Base-by-base conservation (phyloP, 2,329 filamentous ascomycete species). In the Claviceps sorghi region DNA sequence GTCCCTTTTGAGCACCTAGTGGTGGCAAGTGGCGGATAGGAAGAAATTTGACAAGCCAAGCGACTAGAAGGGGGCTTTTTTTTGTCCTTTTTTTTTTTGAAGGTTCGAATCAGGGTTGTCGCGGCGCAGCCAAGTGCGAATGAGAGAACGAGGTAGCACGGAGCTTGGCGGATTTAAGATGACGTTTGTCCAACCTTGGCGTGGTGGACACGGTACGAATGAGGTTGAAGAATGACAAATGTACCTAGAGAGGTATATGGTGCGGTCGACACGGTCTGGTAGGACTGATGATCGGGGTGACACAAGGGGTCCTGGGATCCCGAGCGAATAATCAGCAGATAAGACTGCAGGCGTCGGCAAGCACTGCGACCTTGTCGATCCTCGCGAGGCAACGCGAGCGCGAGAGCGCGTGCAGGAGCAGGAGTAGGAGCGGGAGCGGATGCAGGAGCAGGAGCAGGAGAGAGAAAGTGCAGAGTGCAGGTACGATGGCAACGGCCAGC, bases 81-180 rank as follows among this genome's bases (percentile, higher is more conserved):
- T 7, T 9, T 38, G 1, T 38, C 8, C 2, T 38, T 38, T 38
- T 17, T 38, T 8, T 38, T 38, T 38, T n/a, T 5, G n/a, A 38
- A n/a, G 32, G 41, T 17, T 53, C 30, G 38, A 32, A 34, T 26
- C 19, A 30, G 50, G 49, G 45, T 45, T 41, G 15, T 38, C 48
- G 53, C 49, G 49, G 54, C 50, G 54, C 40, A 40, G 44, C 42
- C 13, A 41, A 52, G 43, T 49, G 54, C 52, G 50, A 49, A 53
- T 22, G 47, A 41, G 36, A 30, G 45, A 41, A 41, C 40, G 30
- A 41, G 48, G 51, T 49, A 10, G 47, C 38, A 54, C 52, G 19
- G 46, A 50, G 52, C 57, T 60, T 59, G 59, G 57, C 58, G 45
- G 54, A 55, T 58, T 57, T 51, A 50, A 56, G 53, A 60, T 58